phyloP scores from a whole-genome alignment of 164 flowering plant species.

The Buxus sempervirens region DNA sequence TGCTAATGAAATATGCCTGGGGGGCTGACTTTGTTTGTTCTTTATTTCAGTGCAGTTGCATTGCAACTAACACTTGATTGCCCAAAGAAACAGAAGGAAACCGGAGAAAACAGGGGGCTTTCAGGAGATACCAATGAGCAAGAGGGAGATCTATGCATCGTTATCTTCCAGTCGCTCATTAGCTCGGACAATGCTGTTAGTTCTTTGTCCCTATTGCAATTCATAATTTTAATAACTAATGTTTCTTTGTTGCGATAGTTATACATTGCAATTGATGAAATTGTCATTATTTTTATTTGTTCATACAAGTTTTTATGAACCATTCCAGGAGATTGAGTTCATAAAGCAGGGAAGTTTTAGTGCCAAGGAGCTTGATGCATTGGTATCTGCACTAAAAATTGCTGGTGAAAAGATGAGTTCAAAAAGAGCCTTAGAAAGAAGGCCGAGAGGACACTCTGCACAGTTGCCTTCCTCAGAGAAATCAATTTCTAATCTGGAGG shows the following conservation, averaged over 20 bases:
- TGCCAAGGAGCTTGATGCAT: slow-evolving; percentile 73
- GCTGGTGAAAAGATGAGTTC: slow-evolving; percentile 44
- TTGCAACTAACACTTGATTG: slow-evolving; percentile 75
- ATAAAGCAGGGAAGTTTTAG: slow-evolving; percentile 79
- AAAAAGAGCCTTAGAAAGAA: slow-evolving; percentile 35
- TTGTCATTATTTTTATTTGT: neutral
- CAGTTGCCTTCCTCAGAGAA: slow-evolving; percentile 42
- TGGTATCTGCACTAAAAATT: slow-evolving; percentile 61
- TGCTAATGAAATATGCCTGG: neutral
- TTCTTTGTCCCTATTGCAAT: slow-evolving; percentile 12
- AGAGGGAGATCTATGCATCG: slow-evolving; percentile 57
- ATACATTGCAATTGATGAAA: neutral
- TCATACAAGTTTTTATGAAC: neutral
- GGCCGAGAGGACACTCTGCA: slow-evolving; percentile 34
- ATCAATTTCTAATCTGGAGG: slow-evolving; percentile 61
- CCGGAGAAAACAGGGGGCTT: slow-evolving; percentile 19
- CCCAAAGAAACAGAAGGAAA: slow-evolving; percentile 35
- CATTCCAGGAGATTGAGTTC: slow-evolving; percentile 86
- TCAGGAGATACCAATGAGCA: slow-evolving; percentile 20
- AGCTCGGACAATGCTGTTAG: slow-evolving; percentile 67
- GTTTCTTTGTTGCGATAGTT: neutral
- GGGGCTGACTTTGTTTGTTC: slow-evolving; percentile 3
- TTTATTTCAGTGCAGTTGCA: slow-evolving; percentile 71
- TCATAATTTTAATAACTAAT: neutral
- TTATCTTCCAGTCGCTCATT: slow-evolving; percentile 72